Evolutionary conservation across 805 yeast genomes (phyloP).

Genomic region (Candida michaelii): DNA sequence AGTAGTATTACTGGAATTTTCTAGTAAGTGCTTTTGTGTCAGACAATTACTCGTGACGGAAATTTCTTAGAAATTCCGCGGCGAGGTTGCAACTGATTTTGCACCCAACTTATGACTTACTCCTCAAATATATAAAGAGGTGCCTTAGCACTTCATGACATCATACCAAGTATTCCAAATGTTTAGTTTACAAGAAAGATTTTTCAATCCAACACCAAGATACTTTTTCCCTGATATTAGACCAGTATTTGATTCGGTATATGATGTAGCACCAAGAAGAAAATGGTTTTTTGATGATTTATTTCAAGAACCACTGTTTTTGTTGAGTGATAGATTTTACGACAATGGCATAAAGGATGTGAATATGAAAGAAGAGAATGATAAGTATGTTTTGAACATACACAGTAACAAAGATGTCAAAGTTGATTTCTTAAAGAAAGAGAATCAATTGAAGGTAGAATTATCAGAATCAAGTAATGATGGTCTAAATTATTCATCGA

Average conservation of each 20-base stretch:
- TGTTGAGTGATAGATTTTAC: background rate
- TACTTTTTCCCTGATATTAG: background rate
- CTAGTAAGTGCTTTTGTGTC: too few relatives aligned
- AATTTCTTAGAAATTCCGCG: too few relatives aligned
- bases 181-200: constrained; percentile 1
- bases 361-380: background rate
- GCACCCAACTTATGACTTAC: too few relatives aligned
- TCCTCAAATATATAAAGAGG: too few relatives aligned
- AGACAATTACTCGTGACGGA: too few relatives aligned
- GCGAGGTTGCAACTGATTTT: too few relatives aligned
- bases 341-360: background rate
- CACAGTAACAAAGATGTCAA: background rate
- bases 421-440: background rate
- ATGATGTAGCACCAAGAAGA: background rate
- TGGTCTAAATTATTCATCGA: background rate
- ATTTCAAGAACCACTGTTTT: background rate
- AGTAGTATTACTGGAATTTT: too few relatives aligned
- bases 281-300: background rate
- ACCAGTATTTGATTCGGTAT: background rate
- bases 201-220: background rate
- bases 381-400: background rate
- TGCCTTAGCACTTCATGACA: too few relatives aligned
- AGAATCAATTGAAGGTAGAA: background rate
- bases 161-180: too few relatives aligned
- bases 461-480: background rate